phyloP scores from a whole-genome alignment of 2,329 filamentous ascomycete genomes.

The Fusarium papillatum region DNA sequence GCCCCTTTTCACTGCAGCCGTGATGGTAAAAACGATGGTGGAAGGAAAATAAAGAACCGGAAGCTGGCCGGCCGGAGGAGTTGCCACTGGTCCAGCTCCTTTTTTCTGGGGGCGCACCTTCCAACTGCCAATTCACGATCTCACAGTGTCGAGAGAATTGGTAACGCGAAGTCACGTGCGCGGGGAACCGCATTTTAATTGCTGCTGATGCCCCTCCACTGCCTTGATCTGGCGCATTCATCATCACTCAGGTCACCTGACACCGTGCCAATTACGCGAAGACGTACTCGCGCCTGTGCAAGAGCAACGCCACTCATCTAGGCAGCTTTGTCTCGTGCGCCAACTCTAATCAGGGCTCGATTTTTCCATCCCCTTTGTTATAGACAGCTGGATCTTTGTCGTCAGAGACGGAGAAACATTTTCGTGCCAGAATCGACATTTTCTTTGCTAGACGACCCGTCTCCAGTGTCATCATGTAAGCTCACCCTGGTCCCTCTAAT shows the following conservation, averaged over 20 bases:
- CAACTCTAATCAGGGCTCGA: conserved; percentile 22
- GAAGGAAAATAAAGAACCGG: conserved; percentile 12
- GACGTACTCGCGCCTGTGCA: conserved; percentile 39
- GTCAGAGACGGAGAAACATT: conserved; percentile 6
- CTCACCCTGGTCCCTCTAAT: neutral
- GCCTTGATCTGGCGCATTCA: neutral
- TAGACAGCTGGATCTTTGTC: conserved; percentile 9
- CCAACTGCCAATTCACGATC: conserved; percentile 47
- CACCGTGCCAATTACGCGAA: conserved; percentile 48
- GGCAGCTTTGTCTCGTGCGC: conserved; percentile 35
- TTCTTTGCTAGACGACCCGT: neutral
- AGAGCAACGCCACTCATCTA: conserved; percentile 38
- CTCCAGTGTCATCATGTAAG: conserved; percentile 23
- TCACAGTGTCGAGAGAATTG: conserved; percentile 38
- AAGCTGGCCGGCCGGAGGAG: conserved; percentile 17
- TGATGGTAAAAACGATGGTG: conserved; percentile 14
- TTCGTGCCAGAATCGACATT: neutral
- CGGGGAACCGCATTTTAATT: conserved; percentile 14
- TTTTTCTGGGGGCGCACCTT: conserved; percentile 34
- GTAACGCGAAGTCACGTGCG: conserved; percentile 51
- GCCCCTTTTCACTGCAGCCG: neutral
- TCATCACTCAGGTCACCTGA: conserved; percentile 34
- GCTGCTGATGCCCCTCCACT: neutral
- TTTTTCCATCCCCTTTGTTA: conserved; percentile 11
- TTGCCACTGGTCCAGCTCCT: conserved; percentile 46